Conservation (phyloP, 1,284 basidiomycete genomes). For the Cryptococcus floricola region DNA sequence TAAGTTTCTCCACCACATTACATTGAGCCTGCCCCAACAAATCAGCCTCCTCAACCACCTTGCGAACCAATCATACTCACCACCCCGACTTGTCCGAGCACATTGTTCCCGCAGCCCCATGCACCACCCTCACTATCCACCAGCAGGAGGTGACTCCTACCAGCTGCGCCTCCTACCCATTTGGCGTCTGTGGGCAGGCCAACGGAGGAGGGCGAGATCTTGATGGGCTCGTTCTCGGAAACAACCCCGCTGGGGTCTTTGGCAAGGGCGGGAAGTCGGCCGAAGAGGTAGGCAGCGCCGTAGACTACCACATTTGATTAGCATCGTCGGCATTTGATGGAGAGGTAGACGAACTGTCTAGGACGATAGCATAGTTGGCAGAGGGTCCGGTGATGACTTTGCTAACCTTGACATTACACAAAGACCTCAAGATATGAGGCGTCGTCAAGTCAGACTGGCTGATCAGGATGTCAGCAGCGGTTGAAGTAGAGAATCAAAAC, state of each 20-base stretch:
- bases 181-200: conserved; percentile 60
- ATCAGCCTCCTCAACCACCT: background rate
- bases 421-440: conserved; percentile 81
- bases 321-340: background rate
- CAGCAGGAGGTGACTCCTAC: conserved; percentile 74
- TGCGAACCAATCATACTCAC: conserved; percentile 17
- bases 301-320: conserved; percentile 45
- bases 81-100: conserved; percentile 62
- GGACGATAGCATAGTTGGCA: conserved; percentile 57
- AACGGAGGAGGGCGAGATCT: conserved; percentile 59
- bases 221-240: conserved; percentile 67
- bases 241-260: conserved; percentile 51
- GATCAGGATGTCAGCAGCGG: background rate
- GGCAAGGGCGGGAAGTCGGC: conserved; percentile 69
- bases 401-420: conserved; percentile 69
- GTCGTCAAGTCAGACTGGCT: conserved; percentile 63
- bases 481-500: background rate
- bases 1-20: conserved; percentile 23
- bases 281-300: conserved; percentile 81
- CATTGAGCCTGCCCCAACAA: conserved; percentile 14
- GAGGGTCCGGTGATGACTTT: conserved; percentile 73
- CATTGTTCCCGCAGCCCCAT: conserved; percentile 81
- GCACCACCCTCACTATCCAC: conserved; percentile 74
- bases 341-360: conserved; percentile 55
- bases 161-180: conserved; percentile 78